Base-by-base conservation (phyloP, 192 early-diverging fungal genomes). In the Backusella parvicylindrica region DNA sequence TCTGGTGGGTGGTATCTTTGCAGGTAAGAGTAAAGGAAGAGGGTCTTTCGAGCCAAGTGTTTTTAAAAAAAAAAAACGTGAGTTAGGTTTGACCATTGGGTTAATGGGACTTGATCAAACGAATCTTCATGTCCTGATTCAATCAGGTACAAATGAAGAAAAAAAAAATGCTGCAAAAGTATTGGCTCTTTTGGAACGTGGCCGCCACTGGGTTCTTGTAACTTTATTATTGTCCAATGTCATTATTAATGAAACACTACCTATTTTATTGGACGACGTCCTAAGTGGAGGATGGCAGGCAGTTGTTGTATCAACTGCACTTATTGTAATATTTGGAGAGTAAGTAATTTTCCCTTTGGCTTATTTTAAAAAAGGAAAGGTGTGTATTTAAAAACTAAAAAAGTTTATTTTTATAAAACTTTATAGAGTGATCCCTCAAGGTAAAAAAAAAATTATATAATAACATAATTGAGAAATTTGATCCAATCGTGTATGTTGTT, bases 291-390 rank as follows among this genome's bases (percentile, higher is more conserved):
- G 95, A 4, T 84, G 92, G 70, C 86, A 88, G 16, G 97, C 96
- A 35, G 90, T 99, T 21, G 77, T 99, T 1, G 86, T 93, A n/a
- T 97, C 96, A 1, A 97, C 95, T 1, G 87, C 88, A 0, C 78
- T 96, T 38, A 94, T 99, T 70, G 93, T 99, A 8, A 73, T 98
- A 33, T 99, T 99, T 88, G 97, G 97, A 75, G 97, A 99, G 88
- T 84, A 84, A 80, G 86, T 82, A 15, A 3, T 16, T 64, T 68
- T 1, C n/a, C n/a, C n/a, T n/a, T n/a, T n/a, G n/a, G n/a, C n/a
- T n/a, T n/a, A n/a, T n/a, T n/a, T n/a, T n/a, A n/a, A n/a, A n/a
- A n/a, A n/a, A n/a, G n/a, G n/a, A n/a, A n/a, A n/a, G n/a, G n/a
- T n/a, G n/a, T n/a, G n/a, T n/a, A n/a, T n/a, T n/a, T n/a, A n/a